Percentiles rank a stretch among this genome's conserved stretches.
Conservation (phyloP, 345 rosid species). For the Rubroshorea leprosula region DNA sequence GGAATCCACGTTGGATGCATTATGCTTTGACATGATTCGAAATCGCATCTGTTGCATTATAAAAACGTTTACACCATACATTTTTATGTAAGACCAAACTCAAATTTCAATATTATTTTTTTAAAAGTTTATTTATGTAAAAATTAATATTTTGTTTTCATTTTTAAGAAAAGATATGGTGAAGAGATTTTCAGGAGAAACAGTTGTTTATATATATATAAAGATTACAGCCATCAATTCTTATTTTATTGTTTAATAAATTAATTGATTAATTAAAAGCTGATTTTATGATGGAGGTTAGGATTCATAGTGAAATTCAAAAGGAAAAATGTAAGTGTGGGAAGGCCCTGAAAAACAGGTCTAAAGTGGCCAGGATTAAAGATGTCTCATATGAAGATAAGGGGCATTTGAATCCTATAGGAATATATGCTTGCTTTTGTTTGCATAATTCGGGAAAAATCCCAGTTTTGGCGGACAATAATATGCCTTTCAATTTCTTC, state of each 20-base stretch:
- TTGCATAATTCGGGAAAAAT: not conserved
- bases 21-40: slow-evolving; percentile 12
- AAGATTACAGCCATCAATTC: too few species aligned
- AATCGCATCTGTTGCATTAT: not conserved
- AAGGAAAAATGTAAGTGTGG: not conserved
- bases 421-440: slow-evolving; percentile 17
- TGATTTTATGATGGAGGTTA: slow-evolving; percentile 1
- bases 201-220: too few species aligned
- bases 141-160: too few species aligned
- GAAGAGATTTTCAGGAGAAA: too few species aligned
- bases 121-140: too few species aligned
- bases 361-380: slow-evolving; percentile 14
- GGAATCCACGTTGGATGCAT: slow-evolving; percentile 39
- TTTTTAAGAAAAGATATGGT: too few species aligned
- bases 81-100: too few species aligned
- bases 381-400: slow-evolving; percentile 19
- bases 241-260: too few species aligned
- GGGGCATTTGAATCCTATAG: slow-evolving; percentile 4
- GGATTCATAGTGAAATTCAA: not conserved
- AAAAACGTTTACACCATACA: not conserved
- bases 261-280: too few species aligned
- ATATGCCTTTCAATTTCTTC: too few species aligned
- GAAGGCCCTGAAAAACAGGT: slow-evolving; percentile 17
- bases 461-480: slow-evolving; percentile 17
- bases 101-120: too few species aligned